phyloP scores from a whole-genome alignment of 257 asterid genomes.

The Plantago elongata region DNA sequence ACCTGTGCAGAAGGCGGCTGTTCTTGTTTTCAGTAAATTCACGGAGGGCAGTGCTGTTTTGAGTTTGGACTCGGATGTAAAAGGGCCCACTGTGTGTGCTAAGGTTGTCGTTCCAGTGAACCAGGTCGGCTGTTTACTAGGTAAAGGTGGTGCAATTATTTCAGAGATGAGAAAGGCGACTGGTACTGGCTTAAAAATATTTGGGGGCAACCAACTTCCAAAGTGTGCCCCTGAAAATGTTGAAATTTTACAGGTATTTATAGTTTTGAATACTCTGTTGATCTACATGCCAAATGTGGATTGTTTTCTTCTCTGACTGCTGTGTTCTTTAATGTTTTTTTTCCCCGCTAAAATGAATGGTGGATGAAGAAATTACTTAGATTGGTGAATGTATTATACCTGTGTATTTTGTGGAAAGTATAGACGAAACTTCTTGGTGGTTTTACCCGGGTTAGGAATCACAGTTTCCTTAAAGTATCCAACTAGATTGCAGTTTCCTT shows the following conservation, averaged over 20 bases:
- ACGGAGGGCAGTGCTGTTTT: slow-evolving; percentile 34
- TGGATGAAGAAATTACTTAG: too few species aligned
- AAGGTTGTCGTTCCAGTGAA: slow-evolving; percentile 46
- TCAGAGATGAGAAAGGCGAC: slow-evolving; percentile 71
- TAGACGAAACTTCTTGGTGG: too few species aligned
- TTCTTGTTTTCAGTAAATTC: slow-evolving; percentile 47
- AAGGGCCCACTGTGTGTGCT: slow-evolving; percentile 35
- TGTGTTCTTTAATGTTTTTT: too few species aligned
- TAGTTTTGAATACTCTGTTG: slow-evolving; percentile 10
- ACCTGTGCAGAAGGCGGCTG: slow-evolving; percentile 56
- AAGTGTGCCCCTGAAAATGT: slow-evolving; percentile 46
- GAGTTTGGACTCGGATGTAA: slow-evolving; percentile 32
- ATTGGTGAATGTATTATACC: too few species aligned
- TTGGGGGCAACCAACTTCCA: slow-evolving; percentile 56
- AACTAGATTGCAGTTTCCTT: too few species aligned
- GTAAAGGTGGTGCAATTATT: slow-evolving; percentile 67
- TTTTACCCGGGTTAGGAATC: too few species aligned
- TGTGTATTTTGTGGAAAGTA: too few species aligned
- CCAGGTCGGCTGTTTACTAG: slow-evolving; percentile 78
- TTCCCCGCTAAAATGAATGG: too few species aligned
- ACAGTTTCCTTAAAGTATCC: too few species aligned
- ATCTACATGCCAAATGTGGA: not conserved
- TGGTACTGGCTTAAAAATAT: slow-evolving; percentile 47
- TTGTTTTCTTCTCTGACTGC: too few species aligned
- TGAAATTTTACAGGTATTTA: slow-evolving; percentile 61